Percentiles rank a stretch among this genome's conserved stretches.
Conservation (phyloP, 1,139 yeast species). For the Diutina rugosa region DNA sequence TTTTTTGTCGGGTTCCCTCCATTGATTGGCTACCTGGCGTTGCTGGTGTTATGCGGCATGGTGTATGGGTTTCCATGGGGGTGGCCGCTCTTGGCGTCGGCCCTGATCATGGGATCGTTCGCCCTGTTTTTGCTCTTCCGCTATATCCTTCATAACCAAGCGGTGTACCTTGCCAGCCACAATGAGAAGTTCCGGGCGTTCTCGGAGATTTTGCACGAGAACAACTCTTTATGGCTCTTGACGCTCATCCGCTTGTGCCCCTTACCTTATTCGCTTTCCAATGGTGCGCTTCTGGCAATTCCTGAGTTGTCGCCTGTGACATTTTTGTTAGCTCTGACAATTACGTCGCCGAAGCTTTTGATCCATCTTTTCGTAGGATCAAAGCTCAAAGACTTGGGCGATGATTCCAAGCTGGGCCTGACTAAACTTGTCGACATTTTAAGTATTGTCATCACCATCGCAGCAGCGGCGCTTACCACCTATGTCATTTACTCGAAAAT, state of each 20-base stretch:
- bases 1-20: slow-evolving; percentile 68
- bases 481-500: slow-evolving; percentile 58
- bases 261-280: slow-evolving; percentile 80
- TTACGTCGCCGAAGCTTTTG: slow-evolving; percentile 73
- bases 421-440: slow-evolving; percentile 49
- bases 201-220: slow-evolving; percentile 55
- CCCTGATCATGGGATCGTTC: slow-evolving; percentile 64
- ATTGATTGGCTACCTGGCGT: slow-evolving; percentile 64
- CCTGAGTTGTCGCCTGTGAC: slow-evolving; percentile 55
- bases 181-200: slow-evolving; percentile 66
- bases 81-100: slow-evolving; percentile 62
- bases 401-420: slow-evolving; percentile 32
- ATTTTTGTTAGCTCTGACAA: slow-evolving; percentile 57
- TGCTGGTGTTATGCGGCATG: slow-evolving; percentile 65
- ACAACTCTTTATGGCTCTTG: slow-evolving; percentile 50
- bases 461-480: slow-evolving; percentile 50
- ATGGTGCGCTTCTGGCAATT: slow-evolving; percentile 83
- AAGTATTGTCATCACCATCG: slow-evolving; percentile 46
- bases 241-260: slow-evolving; percentile 78
- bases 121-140: slow-evolving; percentile 60
- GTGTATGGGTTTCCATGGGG: slow-evolving; percentile 74
- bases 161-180: slow-evolving; percentile 31
- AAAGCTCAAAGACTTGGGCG: slow-evolving; percentile 60
- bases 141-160: slow-evolving; percentile 42
- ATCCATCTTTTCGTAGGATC: slow-evolving; percentile 74